Percentiles rank a stretch among this genome's conserved stretches.
These are phyloP conservation scores for Barnettozyma vustinii DNA, from an alignment of 805 yeast species.

Conservation along the genomic window DNA sequence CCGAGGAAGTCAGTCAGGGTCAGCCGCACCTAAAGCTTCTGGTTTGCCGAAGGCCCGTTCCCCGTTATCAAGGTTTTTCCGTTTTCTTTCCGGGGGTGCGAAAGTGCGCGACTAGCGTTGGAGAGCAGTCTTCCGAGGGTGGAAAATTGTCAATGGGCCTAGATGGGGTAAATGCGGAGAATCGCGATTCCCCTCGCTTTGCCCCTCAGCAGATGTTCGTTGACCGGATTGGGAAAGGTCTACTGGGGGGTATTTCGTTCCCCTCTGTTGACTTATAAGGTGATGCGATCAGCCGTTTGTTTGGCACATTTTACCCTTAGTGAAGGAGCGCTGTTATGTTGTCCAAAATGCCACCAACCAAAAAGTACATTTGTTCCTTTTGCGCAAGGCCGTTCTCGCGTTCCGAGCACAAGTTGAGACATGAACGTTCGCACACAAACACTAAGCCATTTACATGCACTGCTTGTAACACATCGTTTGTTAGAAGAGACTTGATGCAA, in stretches of 20 bases:
- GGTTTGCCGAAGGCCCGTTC: background rate
- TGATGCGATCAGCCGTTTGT: background rate
- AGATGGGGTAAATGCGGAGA: conserved; percentile 5
- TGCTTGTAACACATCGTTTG: conserved; percentile 11
- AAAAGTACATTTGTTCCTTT: conserved; percentile 15
- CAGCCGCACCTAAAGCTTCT: background rate
- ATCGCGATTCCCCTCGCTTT: background rate
- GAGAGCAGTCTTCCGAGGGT: background rate
- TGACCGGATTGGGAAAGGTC: background rate
- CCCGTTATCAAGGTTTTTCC: conserved; percentile 8
- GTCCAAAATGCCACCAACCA: conserved; percentile 4
- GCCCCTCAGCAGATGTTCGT: conserved; percentile 4
- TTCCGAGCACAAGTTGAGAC: conserved; percentile 15
- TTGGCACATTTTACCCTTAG: no score
- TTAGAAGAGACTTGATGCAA: conserved; percentile 15
- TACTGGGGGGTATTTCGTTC: conserved; percentile 1
- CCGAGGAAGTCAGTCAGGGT: background rate
- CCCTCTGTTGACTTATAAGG: conserved; percentile 1
- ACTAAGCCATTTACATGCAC: conserved; percentile 15
- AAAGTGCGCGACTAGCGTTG: conserved; percentile 2
- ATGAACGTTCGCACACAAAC: conserved; percentile 16
- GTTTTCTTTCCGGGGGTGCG: background rate
- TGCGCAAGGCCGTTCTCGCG: conserved; percentile 16
- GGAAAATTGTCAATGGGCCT: background rate
- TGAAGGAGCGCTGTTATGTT: background rate